Evolutionary conservation across 352 stramenopile species (phyloP), one percentile per base, ranked within the genome.

Genomic region (Globisporangium cederbergense): DNA sequence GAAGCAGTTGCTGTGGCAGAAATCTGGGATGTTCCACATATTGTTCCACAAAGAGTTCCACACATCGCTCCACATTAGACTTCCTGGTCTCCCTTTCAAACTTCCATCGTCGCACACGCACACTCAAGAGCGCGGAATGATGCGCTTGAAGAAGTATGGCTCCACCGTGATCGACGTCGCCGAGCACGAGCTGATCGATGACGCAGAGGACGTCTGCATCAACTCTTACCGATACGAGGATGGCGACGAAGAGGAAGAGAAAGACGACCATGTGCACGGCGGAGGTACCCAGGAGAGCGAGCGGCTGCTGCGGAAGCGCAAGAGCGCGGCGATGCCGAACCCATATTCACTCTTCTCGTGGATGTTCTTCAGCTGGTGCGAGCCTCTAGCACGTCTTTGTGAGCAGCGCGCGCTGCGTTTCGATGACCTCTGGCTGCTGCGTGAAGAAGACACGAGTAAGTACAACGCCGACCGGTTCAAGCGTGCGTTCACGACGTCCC

Each of bases 341-440:
- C 60, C 54, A 22, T 43, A 20, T 18, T 68, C 67, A 8, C 71
- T 67, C 61, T 73, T 64, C 64, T 79, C 73, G 20, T 52, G 63
- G 42, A 43, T 69, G 52, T 75, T 79, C 53, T 79, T 79, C 49
- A 67, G 63, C 18, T 73, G 64, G 64, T 79, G 73, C 34, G 62
- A 69, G 42, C 74, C 67, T 10, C 67, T 79, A 7, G 55, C 62
- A 3, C 43, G 47, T 10, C 49, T 75, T 14, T 75, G 70, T 57
- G 62, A 57, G 25, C 54, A 73, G 30, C 70, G 70, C 0, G 60
- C 70, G 7, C 64, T 79, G 56, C 55, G 64, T 0, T 40, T 74
- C 3, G 61, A 73, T 6, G 76, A 83, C 47, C 67, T 79, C 7
- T 83, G 71, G 76, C 28, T 54, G 20, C 59, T 83, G 11, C 40